Evolutionary conservation across 1,284 basidiomycete genomes (phyloP).

Genomic region (Boletus sp.): DNA sequence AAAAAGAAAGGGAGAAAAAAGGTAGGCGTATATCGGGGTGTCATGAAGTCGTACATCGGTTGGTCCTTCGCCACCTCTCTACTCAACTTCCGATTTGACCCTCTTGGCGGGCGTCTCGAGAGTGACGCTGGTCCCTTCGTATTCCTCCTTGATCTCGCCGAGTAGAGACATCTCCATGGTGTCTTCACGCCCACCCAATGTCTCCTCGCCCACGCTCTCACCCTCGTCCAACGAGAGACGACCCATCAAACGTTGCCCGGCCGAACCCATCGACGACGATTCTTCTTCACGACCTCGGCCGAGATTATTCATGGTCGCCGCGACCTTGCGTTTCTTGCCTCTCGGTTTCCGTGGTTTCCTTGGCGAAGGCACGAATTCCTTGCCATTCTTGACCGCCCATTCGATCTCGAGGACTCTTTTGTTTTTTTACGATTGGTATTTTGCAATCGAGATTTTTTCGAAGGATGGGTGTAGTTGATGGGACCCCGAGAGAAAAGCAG

Average conservation of each 20-base stretch:
- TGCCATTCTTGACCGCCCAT: slow-evolving; percentile 62
- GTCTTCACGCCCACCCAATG: slow-evolving; percentile 8
- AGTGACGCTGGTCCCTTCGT: slow-evolving; percentile 17
- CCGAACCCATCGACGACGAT: slow-evolving; percentile 10
- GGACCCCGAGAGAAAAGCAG: background rate
- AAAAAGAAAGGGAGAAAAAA: background rate
- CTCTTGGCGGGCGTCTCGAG: slow-evolving; percentile 30
- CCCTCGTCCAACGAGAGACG: slow-evolving; percentile 16
- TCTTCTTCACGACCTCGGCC: slow-evolving; percentile 13
- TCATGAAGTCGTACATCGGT: background rate
- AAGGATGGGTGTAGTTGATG: background rate
- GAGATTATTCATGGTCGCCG: slow-evolving; percentile 13
- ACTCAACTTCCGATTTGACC: slow-evolving; percentile 19
- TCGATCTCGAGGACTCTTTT: slow-evolving; percentile 74
- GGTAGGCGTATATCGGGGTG: background rate
- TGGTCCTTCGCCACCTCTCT: background rate
- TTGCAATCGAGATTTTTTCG: slow-evolving; percentile 4
- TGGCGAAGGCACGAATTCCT: slow-evolving; percentile 62
- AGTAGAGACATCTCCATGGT: slow-evolving; percentile 20
- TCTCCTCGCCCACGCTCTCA: slow-evolving; percentile 21
- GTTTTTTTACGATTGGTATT: background rate
- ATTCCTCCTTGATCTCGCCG: slow-evolving; percentile 28
- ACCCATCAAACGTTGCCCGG: slow-evolving; percentile 5
- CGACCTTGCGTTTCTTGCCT: slow-evolving; percentile 37
- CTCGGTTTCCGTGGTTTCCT: slow-evolving; percentile 45